phyloP scores from a whole-genome alignment of 306 rosid species.

The Cercis canadensis region DNA sequence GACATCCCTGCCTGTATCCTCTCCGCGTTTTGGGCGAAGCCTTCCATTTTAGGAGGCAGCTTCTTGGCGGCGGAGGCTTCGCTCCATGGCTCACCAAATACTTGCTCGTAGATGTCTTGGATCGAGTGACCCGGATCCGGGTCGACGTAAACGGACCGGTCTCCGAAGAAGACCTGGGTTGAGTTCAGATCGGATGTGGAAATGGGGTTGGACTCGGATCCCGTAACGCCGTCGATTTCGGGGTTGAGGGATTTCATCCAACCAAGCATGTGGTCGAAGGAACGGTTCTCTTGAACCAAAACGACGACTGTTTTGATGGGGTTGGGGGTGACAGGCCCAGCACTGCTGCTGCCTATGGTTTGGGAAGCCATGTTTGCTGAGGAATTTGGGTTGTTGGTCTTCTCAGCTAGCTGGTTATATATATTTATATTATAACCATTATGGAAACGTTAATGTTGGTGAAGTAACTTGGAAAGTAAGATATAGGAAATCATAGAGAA shows the following conservation, averaged over 20 bases:
- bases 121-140: conserved; percentile 85
- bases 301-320: conserved; percentile 83
- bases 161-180: conserved; percentile 37
- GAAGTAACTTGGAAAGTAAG: too few relatives aligned
- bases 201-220: conserved; percentile 57
- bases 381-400: too few relatives aligned
- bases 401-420: too few relatives aligned
- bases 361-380: conserved; percentile 35
- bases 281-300: conserved; percentile 92
- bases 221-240: conserved; percentile 68
- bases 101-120: conserved; percentile 78
- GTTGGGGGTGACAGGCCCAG: neutral
- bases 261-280: conserved; percentile 89
- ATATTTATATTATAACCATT: neutral
- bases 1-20: conserved; percentile 42
- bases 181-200: conserved; percentile 57
- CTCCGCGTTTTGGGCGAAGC: conserved; percentile 70
- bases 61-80: conserved; percentile 53
- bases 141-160: conserved; percentile 59
- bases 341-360: neutral
- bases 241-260: conserved; percentile 83
- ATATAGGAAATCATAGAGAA: neutral
- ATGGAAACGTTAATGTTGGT: too few relatives aligned
- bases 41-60: conserved; percentile 59
- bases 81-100: conserved; percentile 77